These are phyloP conservation scores for Gonapodya prolifera DNA, from an alignment of 192 early-diverging fungal genomes.

Conservation along the genomic window DNA sequence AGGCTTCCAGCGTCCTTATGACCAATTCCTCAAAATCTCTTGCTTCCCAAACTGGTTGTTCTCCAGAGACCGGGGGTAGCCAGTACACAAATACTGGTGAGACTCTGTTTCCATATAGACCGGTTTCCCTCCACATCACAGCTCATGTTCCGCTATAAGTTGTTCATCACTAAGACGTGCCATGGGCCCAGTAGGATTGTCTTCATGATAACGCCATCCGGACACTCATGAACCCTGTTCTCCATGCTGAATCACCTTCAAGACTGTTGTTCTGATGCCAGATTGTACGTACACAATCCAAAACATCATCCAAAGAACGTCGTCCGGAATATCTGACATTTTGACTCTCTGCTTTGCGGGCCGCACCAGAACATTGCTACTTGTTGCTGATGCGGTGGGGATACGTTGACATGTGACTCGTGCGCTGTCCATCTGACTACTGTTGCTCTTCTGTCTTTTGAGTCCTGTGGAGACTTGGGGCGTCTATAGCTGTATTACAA, in stretches of 20 bases:
- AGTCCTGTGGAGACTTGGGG: not conserved
- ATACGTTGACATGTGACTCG: not conserved
- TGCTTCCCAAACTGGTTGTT: not conserved
- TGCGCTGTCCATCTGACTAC: not conserved
- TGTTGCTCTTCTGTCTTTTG: not conserved
- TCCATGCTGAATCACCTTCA: not conserved
- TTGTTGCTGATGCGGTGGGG: not conserved
- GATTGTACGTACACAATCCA: not conserved
- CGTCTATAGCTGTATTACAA: not conserved
- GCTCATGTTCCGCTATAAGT: not conserved
- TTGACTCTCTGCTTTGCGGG: not conserved
- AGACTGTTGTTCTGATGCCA: not conserved
- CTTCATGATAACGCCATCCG: not conserved
- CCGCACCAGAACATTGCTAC: not conserved
- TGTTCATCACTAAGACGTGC: not conserved
- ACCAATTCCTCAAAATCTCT: not conserved
- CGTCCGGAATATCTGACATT: not conserved
- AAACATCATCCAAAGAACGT: not conserved
- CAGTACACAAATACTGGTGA: not conserved
- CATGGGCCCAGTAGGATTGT: not conserved
- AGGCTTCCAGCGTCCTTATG: not conserved
- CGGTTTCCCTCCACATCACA: not conserved
- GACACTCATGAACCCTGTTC: not conserved
- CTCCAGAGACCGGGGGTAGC: not conserved
- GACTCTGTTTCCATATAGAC: not conserved